These are phyloP conservation scores for Pseudognaphalium luteoalbum DNA, from an alignment of 129 eudicot genomes.

Conservation along the genomic window DNA sequence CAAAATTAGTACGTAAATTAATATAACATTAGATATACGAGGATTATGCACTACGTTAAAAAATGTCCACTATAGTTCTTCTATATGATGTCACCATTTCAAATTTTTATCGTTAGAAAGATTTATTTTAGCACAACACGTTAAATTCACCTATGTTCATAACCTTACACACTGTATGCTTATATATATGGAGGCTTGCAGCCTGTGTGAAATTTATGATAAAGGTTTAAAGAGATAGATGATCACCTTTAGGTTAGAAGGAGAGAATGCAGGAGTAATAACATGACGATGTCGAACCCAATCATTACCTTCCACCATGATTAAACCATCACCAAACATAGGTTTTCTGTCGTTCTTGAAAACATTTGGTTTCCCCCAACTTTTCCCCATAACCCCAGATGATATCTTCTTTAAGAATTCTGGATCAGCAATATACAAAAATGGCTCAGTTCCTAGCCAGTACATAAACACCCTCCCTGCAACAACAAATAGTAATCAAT, in stretches of 20 bases:
- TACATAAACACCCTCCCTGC: conserved; percentile 87
- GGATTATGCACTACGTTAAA: too few relatives aligned
- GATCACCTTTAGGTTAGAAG: conserved; percentile 74
- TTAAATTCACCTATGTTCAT: too few relatives aligned
- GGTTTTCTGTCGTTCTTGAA: conserved; percentile 79
- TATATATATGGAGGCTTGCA: too few relatives aligned
- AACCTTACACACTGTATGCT: too few relatives aligned
- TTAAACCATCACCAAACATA: conserved; percentile 87
- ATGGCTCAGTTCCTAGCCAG: conserved; percentile 97
- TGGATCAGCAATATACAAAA: conserved; percentile 79
- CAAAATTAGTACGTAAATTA: not conserved
- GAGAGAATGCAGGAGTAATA: conserved; percentile 89
- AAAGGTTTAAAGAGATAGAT: conserved; percentile 7
- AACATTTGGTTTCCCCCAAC: conserved; percentile 94
- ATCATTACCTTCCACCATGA: conserved; percentile 85
- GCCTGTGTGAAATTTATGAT: too few relatives aligned
- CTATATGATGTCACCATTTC: too few relatives aligned
- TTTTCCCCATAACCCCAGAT: conserved; percentile 64
- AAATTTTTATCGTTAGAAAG: too few relatives aligned
- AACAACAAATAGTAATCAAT: not conserved
- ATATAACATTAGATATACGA: not conserved
- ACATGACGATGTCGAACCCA: conserved; percentile 95
- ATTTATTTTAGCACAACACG: too few relatives aligned
- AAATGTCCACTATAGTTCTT: too few relatives aligned
- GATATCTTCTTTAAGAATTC: conserved; percentile 73